A percentile compares a stretch with the other conserved stretches of the same genome.
Conservation (phyloP, 202 grass and related monocot genomes). For the Setaria italica region DNA sequence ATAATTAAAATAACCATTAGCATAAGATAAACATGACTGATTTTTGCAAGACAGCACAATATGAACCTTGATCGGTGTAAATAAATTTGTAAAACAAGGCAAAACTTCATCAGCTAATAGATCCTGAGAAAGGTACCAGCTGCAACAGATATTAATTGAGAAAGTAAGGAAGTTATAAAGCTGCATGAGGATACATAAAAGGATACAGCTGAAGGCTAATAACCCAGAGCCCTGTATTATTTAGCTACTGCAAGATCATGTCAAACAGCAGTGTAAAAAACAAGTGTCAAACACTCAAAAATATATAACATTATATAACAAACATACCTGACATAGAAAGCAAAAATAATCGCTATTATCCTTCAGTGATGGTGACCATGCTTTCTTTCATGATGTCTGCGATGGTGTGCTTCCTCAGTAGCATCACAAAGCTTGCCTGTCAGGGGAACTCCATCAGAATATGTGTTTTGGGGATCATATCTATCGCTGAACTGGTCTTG, state of each 20-base stretch:
- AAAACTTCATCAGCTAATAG: not conserved
- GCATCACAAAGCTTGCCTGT: not conserved
- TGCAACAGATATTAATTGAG: slow-evolving; percentile 24
- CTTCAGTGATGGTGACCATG: slow-evolving; percentile 38
- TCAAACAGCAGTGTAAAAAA: slow-evolving; percentile 53
- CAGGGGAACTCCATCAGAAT: slow-evolving; percentile 57
- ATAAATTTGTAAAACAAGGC: slow-evolving; percentile 16
- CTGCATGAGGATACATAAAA: slow-evolving; percentile 79
- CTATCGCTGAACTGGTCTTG: slow-evolving; percentile 74
- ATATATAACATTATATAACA: slow-evolving; percentile 28
- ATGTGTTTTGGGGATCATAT: slow-evolving; percentile 59
- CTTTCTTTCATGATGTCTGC: slow-evolving; percentile 50
- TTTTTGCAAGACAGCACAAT: not conserved
- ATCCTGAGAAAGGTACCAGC: not conserved
- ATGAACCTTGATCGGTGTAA: slow-evolving; percentile 23
- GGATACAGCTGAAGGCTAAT: slow-evolving; percentile 68
- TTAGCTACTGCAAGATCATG: slow-evolving; percentile 61
- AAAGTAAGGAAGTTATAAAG: slow-evolving; percentile 38
- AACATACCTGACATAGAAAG: slow-evolving; percentile 54
- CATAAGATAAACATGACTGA: not conserved
- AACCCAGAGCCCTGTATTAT: slow-evolving; percentile 52
- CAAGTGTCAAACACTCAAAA: slow-evolving; percentile 29
- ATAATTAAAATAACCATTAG: slow-evolving; percentile 19
- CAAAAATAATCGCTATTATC: slow-evolving; percentile 42
- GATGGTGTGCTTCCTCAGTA: slow-evolving; percentile 21